These are phyloP conservation scores for Russula vinacea DNA, from an alignment of 768 basidiomycete species.

Conservation along the genomic window DNA sequence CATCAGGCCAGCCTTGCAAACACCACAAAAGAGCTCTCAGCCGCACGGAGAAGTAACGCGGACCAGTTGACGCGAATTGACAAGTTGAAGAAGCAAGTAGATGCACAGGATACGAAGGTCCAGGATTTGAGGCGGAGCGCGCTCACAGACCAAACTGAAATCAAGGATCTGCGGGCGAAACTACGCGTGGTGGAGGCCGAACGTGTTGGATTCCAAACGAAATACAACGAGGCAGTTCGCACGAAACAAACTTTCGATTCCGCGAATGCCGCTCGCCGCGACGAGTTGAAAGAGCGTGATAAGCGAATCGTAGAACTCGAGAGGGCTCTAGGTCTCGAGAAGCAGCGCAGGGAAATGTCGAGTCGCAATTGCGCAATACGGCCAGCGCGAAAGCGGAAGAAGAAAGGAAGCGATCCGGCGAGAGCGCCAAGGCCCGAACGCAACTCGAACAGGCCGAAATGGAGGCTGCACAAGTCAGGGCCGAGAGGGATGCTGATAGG, in stretches of 20 bases:
- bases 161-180: constrained; percentile 61
- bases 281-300: constrained; percentile 56
- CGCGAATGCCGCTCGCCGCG: constrained; percentile 49
- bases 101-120: constrained; percentile 53
- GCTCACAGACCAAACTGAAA: constrained; percentile 52
- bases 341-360: constrained; percentile 48
- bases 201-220: constrained; percentile 47
- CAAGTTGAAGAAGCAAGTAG: constrained; percentile 62
- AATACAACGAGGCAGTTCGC: constrained; percentile 52
- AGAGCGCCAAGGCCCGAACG: constrained; percentile 39
- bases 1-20: constrained; percentile 59
- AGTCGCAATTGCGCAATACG: constrained; percentile 45
- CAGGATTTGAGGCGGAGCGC: constrained; percentile 57
- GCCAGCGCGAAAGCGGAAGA: constrained; percentile 42
- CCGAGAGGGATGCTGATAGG: constrained; percentile 37
- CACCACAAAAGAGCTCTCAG: constrained; percentile 54
- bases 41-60: constrained; percentile 44
- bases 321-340: constrained; percentile 49
- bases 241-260: constrained; percentile 49
- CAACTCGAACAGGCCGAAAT: constrained; percentile 40
- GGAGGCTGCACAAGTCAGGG: constrained; percentile 39
- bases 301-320: constrained; percentile 54
- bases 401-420: constrained; percentile 39
- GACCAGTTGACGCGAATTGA: constrained; percentile 56
- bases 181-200: constrained; percentile 58